phyloP scores from a whole-genome alignment of 345 rosid genomes.

The Clausena lansium region DNA sequence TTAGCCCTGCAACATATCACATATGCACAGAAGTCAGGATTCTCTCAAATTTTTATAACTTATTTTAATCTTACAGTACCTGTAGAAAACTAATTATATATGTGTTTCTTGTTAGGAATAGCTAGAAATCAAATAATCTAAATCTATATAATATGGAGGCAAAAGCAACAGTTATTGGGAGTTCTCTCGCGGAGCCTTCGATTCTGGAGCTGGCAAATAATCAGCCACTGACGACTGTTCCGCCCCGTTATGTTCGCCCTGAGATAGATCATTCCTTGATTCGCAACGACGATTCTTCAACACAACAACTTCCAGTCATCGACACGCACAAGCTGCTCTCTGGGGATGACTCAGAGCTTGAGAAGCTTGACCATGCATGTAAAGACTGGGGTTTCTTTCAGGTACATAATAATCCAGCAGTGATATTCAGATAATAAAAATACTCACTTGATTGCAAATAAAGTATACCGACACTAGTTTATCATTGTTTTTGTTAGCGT shows the following conservation, averaged over 20 bases:
- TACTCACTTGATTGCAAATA: no score
- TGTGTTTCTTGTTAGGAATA: background rate
- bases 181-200: slow-evolving; percentile 3
- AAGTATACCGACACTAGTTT: no score
- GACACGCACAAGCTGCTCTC: slow-evolving; percentile 7
- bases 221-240: background rate
- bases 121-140: background rate
- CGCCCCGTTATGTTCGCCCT: background rate
- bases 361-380: slow-evolving; percentile 15
- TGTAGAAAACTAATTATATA: background rate
- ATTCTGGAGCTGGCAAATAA: slow-evolving; percentile 14
- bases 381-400: slow-evolving; percentile 39
- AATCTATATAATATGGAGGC: background rate
- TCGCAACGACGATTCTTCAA: background rate
- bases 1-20: no score
- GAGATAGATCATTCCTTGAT: slow-evolving; percentile 8
- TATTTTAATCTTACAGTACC: no score
- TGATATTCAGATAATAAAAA: background rate
- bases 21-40: no score
- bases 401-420: slow-evolving; percentile 11
- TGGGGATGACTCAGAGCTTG: slow-evolving; percentile 6
- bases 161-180: background rate
- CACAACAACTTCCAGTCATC: slow-evolving; percentile 11
- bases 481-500: background rate
- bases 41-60: no score